Base-by-base conservation (phyloP, 179 eudicot genomes). In the Beta macrorhiza region DNA sequence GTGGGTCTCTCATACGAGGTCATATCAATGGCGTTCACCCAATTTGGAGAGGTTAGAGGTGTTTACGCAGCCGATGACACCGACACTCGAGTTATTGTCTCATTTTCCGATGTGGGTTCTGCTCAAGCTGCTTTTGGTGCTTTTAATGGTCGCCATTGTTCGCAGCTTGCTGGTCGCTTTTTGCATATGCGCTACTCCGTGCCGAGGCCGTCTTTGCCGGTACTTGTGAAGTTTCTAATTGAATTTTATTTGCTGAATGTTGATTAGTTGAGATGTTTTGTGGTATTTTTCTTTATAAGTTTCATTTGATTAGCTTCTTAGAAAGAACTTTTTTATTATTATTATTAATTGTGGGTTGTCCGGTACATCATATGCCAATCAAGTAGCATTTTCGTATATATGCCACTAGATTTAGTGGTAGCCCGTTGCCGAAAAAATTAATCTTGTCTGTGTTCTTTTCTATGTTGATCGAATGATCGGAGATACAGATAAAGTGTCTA, bases 161-260 rank as follows among this genome's bases (percentile, higher is more conserved):
- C 86, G 65, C 85, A 80, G 79, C 94, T 96, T 78, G 85, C 82
- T 19, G 91, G 88, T 72, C 93, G 99, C 13, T 84, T 78, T 67
- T 82, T 96, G 83, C 98, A 96, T 81, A 91, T 96, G n/a, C 94
- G 88, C 0, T 96, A 86, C 79, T 94, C 99, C 5, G 88, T 91
- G 6, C 85, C 84, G 59, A 93, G 90, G 8, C 92, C 90, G 7
- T 83, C 84, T 63, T 78, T 82, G 32, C 87, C 86, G 92, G 98
- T 93, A 82, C 10, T 55, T 12, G 0, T 37, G 5, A 1, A 37
- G 3, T 37, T 37, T 37, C 3, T 37, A 3, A 37, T 37, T 47
- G 14, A 2, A n/a, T 22, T 37, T 19, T 58, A 12, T 22, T 8
- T 72, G 16, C 22, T 13, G 44, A 13, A 12, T 4, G 22, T 20